A percentile compares a stretch with the other conserved stretches of the same genome.
Evolutionary conservation across 1,284 basidiomycete genomes (phyloP).

Genomic region (Takashimella koratensis): DNA sequence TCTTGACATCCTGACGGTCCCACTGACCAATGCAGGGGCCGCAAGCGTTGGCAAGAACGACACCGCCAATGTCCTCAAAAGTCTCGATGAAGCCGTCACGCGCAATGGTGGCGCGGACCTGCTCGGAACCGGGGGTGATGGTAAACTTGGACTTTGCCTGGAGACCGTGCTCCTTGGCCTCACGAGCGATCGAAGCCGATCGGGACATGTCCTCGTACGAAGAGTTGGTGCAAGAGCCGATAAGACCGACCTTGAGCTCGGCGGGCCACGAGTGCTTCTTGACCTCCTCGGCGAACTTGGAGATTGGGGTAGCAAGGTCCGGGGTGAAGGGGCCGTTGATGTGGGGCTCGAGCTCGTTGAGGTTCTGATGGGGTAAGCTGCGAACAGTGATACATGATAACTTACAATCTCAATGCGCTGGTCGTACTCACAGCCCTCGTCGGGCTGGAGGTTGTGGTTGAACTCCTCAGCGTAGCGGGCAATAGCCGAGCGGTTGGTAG

Average conservation of each 20-base stretch:
- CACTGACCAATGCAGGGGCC: conserved; percentile 99
- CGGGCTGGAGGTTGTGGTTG: conserved; percentile 86
- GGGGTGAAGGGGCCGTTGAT: conserved; percentile 99
- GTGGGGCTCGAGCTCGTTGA: conserved; percentile 95
- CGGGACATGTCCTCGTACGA: conserved; percentile 99
- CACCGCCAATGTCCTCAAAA: conserved; percentile 82
- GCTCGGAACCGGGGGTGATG: conserved; percentile 96
- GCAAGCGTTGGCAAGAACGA: conserved; percentile 97
- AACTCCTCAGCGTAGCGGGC: conserved; percentile 87
- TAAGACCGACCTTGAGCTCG: conserved; percentile 95
- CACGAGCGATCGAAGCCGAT: conserved; percentile 85
- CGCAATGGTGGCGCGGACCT: conserved; percentile 94
- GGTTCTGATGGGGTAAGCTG: conserved; percentile 53
- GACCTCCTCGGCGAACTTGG: conserved; percentile 86
- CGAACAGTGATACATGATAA: too few species aligned
- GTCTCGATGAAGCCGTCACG: conserved; percentile 89
- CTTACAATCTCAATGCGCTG: conserved; percentile 84
- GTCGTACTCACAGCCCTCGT: conserved; percentile 90
- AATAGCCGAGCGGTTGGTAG: conserved; percentile 85
- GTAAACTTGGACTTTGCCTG: conserved; percentile 91
- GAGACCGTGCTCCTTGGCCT: conserved; percentile 84
- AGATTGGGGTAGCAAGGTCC: conserved; percentile 91
- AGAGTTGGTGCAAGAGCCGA: conserved; percentile 99
- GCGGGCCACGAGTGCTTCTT: conserved; percentile 96
- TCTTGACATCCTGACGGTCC: conserved; percentile 95